Evolutionary conservation across 352 stramenopile species (phyloP).

Genomic region (Phytophthora tentaculata): DNA sequence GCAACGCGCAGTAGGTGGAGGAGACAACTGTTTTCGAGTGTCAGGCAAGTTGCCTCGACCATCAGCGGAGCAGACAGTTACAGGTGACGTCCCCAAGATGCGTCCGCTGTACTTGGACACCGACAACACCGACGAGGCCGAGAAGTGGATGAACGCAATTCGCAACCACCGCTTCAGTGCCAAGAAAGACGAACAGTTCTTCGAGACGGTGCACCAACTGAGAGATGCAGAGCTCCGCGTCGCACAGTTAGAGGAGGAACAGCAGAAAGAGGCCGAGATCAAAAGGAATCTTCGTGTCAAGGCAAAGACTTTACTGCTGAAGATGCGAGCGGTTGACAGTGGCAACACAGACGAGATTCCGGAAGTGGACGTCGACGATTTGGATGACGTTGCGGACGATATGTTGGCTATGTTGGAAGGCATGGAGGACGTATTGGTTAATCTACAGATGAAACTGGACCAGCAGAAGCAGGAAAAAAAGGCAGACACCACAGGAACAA

Average conservation of each 20-base stretch:
- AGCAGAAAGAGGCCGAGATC: slow-evolving; percentile 34
- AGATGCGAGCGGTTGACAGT: slow-evolving; percentile 41
- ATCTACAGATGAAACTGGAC: slow-evolving; percentile 55
- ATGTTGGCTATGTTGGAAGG: slow-evolving; percentile 45
- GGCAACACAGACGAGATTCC: slow-evolving; percentile 33
- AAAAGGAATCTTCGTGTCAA: slow-evolving; percentile 30
- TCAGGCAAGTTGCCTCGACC: slow-evolving; percentile 60
- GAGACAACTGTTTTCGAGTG: slow-evolving; percentile 74
- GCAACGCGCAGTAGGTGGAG: slow-evolving; percentile 70
- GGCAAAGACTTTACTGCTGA: slow-evolving; percentile 40
- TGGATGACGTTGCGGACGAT: slow-evolving; percentile 41
- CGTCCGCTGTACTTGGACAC: slow-evolving; percentile 75
- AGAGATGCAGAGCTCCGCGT: slow-evolving; percentile 44
- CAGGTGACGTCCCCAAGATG: slow-evolving; percentile 49
- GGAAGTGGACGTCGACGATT: slow-evolving; percentile 25
- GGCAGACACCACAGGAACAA: slow-evolving; percentile 24
- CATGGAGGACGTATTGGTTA: slow-evolving; percentile 65
- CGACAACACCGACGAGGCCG: slow-evolving; percentile 51
- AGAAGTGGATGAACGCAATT: slow-evolving; percentile 78
- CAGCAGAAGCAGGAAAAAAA: slow-evolving; percentile 54
- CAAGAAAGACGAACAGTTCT: slow-evolving; percentile 52
- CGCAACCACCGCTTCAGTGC: slow-evolving; percentile 70
- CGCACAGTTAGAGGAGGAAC: slow-evolving; percentile 34
- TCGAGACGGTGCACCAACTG: slow-evolving; percentile 43
- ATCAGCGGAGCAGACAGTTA: slow-evolving; percentile 46